Base-by-base conservation (phyloP, 2,329 filamentous ascomycete genomes). In the Cytospora leucostoma region DNA sequence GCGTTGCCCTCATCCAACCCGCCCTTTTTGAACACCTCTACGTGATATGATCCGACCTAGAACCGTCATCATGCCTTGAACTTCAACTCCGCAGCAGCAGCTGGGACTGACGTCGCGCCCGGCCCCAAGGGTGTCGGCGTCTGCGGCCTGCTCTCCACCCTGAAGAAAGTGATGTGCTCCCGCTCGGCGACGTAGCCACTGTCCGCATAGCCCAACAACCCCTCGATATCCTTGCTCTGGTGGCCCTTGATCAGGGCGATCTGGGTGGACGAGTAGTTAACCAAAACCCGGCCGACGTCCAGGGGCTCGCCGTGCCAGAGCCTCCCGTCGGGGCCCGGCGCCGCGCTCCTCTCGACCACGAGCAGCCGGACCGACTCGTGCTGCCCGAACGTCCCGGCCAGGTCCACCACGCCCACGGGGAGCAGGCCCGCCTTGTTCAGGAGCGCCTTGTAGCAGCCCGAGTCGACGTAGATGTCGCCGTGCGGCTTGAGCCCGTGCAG, bases 121-220 rank as follows among this genome's bases (percentile, higher is more conserved):
- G 62, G 68, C 59, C 68, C 50, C 15, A 74, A 72, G 0, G 68
- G 61, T 19, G 72, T 77, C 6, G 82, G 82, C 60, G 82, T 84
- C 15, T 78, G 80, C 27, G 84, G 82, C 37, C 83, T 76, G 69
- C 83, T 86, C 62, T 82, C 81, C 55, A 74, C 74, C 38, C 74
- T 77, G 67, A 90, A 88, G 69, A 97, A 87, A 52, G 91, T 92
- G 66, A 97, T 88, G 70, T 96, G 94, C 75, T 96, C 92, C 67
- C 93, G 82, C 71, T 95, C 82, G 11, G 93, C 93, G 49, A 98
- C 90, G 77, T 98, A 97, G 77, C 98, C 93, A 71, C 90, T 96
- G 74, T 97, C 93, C 21, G 92, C 92, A 76, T 97, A 99, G 4
- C 94, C 95, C 37, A 99, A 78, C 52, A 95, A 79, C 11, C 84